These are phyloP conservation scores for Gentiana straminea DNA, from an alignment of 257 asterid genomes.

Conservation along the genomic window DNA sequence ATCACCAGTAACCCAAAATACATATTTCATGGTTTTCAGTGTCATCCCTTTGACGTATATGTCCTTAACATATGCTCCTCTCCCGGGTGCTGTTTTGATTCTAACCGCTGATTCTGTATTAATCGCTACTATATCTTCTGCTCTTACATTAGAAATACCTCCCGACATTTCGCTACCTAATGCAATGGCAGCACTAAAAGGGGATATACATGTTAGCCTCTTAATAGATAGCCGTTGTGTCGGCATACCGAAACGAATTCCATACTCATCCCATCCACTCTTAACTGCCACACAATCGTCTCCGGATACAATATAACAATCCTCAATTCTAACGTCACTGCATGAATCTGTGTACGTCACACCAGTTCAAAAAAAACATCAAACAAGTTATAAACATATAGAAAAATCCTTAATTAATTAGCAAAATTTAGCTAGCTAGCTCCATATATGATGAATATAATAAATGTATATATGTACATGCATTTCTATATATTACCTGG, in stretches of 20 bases:
- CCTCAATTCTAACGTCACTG: constrained; percentile 70
- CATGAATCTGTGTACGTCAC: constrained; percentile 61
- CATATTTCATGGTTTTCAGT: constrained; percentile 91
- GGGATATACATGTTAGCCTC: constrained; percentile 83
- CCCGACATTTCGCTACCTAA: constrained; percentile 98
- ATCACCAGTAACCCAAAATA: constrained; percentile 91
- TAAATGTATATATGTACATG: no score
- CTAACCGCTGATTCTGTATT: constrained; percentile 26
- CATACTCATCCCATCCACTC: constrained; percentile 98
- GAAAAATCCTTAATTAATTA: neutral
- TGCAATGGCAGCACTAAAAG: constrained; percentile 77
- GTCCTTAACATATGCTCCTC: constrained; percentile 88
- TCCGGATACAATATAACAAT: constrained; percentile 93
- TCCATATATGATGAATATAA: no score
- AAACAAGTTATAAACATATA: no score
- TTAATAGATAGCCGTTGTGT: constrained; percentile 65
- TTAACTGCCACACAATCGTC: constrained; percentile 91
- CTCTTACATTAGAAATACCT: constrained; percentile 74
- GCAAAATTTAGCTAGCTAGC: no score
- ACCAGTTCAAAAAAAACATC: neutral
- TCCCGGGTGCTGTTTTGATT: constrained; percentile 73
- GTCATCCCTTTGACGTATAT: constrained; percentile 59
- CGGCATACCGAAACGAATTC: constrained; percentile 92
- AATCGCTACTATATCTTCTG: constrained; percentile 70
- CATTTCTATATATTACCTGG: constrained; percentile 40